Evolutionary conservation across 2,329 filamentous ascomycete species (phyloP).

Genomic region (Sordariomycetes sp.): DNA sequence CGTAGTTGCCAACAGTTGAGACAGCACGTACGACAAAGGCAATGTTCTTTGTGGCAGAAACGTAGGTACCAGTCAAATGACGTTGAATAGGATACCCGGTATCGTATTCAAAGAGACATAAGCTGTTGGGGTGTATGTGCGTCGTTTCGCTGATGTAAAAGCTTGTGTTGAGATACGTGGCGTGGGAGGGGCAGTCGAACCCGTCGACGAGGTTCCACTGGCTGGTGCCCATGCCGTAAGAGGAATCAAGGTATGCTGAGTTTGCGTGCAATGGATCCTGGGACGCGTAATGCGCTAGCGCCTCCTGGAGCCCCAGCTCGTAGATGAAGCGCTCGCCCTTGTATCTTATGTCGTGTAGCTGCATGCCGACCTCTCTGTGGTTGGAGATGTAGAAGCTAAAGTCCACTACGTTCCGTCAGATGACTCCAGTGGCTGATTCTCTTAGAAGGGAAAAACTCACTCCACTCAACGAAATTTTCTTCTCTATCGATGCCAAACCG

Average conservation of each 20-base stretch:
- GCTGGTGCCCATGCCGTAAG: slow-evolving; percentile 35
- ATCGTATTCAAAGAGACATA: slow-evolving; percentile 48
- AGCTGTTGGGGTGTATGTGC: slow-evolving; percentile 32
- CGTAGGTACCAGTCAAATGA: slow-evolving; percentile 31
- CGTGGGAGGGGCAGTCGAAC: slow-evolving; percentile 39
- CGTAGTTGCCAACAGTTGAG: slow-evolving; percentile 30
- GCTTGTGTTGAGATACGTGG: slow-evolving; percentile 35
- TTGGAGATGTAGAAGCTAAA: slow-evolving; percentile 45
- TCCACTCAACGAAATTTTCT: slow-evolving; percentile 10
- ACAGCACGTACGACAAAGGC: slow-evolving; percentile 34
- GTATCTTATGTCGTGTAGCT: slow-evolving; percentile 40
- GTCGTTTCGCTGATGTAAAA: slow-evolving; percentile 32
- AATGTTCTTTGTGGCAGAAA: slow-evolving; percentile 36
- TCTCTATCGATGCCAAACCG: slow-evolving; percentile 7
- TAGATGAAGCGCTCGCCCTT: slow-evolving; percentile 47
- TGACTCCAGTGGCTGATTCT: background rate
- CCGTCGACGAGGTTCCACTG: slow-evolving; percentile 33
- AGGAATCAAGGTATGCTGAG: slow-evolving; percentile 33
- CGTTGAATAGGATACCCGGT: slow-evolving; percentile 39
- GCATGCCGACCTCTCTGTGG: slow-evolving; percentile 35
- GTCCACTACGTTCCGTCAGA: slow-evolving; percentile 11
- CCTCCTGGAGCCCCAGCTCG: slow-evolving; percentile 45
- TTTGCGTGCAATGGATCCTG: slow-evolving; percentile 33
- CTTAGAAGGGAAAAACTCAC: too few relatives aligned
- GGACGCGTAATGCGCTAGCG: slow-evolving; percentile 38